phyloP scores from a whole-genome alignment of 331 rosid genomes.

The Saraca asoca region DNA sequence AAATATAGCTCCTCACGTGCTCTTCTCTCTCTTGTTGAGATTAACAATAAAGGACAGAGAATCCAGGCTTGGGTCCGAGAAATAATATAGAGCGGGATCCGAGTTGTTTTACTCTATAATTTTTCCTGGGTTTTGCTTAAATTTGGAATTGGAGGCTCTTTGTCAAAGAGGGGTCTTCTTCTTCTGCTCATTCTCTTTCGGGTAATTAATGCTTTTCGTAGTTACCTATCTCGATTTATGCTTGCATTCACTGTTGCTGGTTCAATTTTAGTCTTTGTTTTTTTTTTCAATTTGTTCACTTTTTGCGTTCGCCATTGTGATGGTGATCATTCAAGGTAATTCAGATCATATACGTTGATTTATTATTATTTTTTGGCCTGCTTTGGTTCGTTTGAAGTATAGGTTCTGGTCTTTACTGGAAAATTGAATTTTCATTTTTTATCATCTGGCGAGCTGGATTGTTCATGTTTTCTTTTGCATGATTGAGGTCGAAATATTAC shows the following conservation, averaged over 20 bases:
- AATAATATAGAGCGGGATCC: slow-evolving; percentile 50
- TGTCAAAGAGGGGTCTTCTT: slow-evolving; percentile 40
- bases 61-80: slow-evolving; percentile 1
- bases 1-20: neutral
- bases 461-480: slow-evolving; percentile 32
- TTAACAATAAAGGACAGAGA: slow-evolving; percentile 30
- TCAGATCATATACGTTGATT: slow-evolving; percentile 30
- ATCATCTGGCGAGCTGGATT: slow-evolving; percentile 6
- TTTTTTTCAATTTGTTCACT: slow-evolving; percentile 7
- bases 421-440: neutral
- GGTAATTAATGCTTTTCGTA: slow-evolving; percentile 39
- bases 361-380: too few relatives aligned
- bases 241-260: slow-evolving; percentile 28
- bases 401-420: slow-evolving; percentile 13
- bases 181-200: slow-evolving; percentile 31
- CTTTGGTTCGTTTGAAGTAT: slow-evolving; percentile 12
- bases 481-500: slow-evolving; percentile 27
- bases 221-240: neutral
- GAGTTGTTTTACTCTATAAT: slow-evolving; percentile 31
- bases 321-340: slow-evolving; percentile 30
- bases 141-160: slow-evolving; percentile 53
- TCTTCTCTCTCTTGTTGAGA: slow-evolving; percentile 4
- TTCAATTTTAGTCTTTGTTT: neutral
- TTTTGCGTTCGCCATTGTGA: slow-evolving; percentile 19
- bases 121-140: slow-evolving; percentile 31